phyloP scores from a whole-genome alignment of 345 rosid species.

The Brassica carinata region DNA sequence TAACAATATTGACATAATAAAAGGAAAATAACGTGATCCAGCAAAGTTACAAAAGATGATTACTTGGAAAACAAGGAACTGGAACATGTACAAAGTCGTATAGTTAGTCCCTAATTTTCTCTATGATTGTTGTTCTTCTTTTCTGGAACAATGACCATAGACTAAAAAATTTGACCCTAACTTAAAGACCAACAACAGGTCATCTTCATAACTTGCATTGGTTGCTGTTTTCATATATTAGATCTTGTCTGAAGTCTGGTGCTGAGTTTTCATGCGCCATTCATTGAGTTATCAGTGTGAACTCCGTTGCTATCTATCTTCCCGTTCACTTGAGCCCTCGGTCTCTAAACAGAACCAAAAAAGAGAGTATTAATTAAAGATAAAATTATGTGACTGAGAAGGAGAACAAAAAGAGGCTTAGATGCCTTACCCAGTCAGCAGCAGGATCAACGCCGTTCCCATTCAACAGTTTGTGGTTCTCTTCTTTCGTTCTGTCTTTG shows the following conservation, averaged over 20 bases:
- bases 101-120: background rate
- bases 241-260: background rate
- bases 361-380: background rate
- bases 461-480: conserved; percentile 89
- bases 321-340: conserved; percentile 78
- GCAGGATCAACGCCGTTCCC: conserved; percentile 84
- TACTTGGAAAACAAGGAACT: conserved; percentile 34
- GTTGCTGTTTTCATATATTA: background rate
- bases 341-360: conserved; percentile 53
- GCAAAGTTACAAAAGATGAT: conserved; percentile 16
- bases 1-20: conserved; percentile 6
- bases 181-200: conserved; percentile 12
- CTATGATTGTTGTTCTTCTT: conserved; percentile 2
- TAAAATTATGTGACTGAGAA: background rate
- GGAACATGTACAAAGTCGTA: conserved; percentile 29
- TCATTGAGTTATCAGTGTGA: conserved; percentile 66
- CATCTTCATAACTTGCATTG: conserved; percentile 10
- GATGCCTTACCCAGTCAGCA: conserved; percentile 77
- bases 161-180: conserved; percentile 21
- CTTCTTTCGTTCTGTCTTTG: conserved; percentile 81
- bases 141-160: conserved; percentile 25
- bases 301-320: conserved; percentile 71
- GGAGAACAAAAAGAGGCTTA: background rate
- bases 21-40: conserved; percentile 8
- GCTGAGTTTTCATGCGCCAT: conserved; percentile 55